Percentiles rank a stretch among this genome's conserved stretches.
Conservation (phyloP, 352 stramenopile species). For the Pythium biforme region DNA sequence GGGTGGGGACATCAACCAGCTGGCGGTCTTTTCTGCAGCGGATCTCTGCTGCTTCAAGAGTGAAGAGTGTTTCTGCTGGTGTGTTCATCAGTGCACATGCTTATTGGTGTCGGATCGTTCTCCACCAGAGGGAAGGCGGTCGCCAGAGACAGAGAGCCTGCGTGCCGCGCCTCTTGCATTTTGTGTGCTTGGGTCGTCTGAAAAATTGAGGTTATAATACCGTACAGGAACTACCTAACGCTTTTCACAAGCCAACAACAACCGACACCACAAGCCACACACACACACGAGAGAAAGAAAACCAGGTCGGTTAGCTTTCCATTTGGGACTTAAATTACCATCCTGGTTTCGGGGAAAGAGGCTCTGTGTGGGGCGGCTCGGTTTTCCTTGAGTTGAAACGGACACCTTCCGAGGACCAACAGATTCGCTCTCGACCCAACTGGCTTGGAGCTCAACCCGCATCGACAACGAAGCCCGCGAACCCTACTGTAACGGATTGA, state of each 20-base stretch:
- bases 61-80: neutral
- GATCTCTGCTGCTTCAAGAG: slow-evolving; percentile 3
- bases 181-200: neutral
- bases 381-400: slow-evolving; percentile 2
- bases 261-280: neutral
- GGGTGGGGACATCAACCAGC: slow-evolving; percentile 18
- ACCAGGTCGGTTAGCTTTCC: neutral
- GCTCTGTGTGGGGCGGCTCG: neutral
- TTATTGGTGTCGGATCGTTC: slow-evolving; percentile 1
- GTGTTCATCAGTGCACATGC: too few species aligned
- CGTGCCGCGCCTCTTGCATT: neutral
- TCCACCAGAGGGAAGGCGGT: slow-evolving; percentile 5
- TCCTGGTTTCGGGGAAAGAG: too few species aligned
- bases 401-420: neutral
- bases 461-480: neutral
- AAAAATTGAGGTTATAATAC: neutral
- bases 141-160: slow-evolving; percentile 17
- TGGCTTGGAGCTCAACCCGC: slow-evolving; percentile 1
- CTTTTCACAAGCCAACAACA: neutral
- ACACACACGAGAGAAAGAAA: neutral
- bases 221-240: neutral
- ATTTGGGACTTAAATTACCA: neutral
- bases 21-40: slow-evolving; percentile 14
- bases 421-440: neutral
- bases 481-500: slow-evolving; percentile 5